Percentiles rank a stretch among this genome's conserved stretches.
phyloP scores from a whole-genome alignment of 805 yeast genomes.

The Yarrowia sp. region DNA sequence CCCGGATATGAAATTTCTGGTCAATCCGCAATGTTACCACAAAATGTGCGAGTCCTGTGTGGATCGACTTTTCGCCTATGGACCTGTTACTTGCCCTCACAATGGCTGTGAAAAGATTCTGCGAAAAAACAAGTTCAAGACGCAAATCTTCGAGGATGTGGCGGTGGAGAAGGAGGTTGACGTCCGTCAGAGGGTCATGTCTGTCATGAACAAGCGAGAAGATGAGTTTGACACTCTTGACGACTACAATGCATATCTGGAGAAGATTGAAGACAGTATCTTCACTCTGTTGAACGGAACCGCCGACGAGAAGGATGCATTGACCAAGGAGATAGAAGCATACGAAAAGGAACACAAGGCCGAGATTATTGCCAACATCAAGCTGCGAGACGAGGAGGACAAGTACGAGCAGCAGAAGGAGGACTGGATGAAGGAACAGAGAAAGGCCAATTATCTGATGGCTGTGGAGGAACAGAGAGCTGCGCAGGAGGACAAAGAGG shows the following conservation, averaged over 20 bases:
- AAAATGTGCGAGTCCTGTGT: constrained; percentile 96
- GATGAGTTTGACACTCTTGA: constrained; percentile 69
- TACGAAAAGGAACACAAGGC: constrained; percentile 74
- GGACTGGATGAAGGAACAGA: constrained; percentile 65
- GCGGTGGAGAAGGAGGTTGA: constrained; percentile 91
- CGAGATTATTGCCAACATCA: constrained; percentile 76
- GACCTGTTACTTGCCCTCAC: constrained; percentile 98
- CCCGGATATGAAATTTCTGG: constrained; percentile 89
- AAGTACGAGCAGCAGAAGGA: constrained; percentile 68
- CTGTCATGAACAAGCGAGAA: constrained; percentile 79
- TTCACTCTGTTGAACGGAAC: constrained; percentile 75
- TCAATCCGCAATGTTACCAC: constrained; percentile 97
- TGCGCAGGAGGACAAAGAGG: constrained; percentile 57
- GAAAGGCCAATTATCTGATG: constrained; percentile 56
- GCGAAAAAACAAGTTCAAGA: constrained; percentile 87
- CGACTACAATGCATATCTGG: constrained; percentile 79
- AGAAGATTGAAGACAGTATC: constrained; percentile 79
- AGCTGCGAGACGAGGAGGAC: constrained; percentile 72
- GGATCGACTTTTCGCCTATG: constrained; percentile 89
- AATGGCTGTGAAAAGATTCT: constrained; percentile 86
- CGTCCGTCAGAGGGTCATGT: constrained; percentile 76
- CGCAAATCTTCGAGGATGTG: constrained; percentile 91
- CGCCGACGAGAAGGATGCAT: constrained; percentile 70
- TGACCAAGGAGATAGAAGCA: constrained; percentile 60
- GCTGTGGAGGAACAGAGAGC: constrained; percentile 60